These are phyloP conservation scores for Malus hybrid DNA, from an alignment of 331 rosid genomes.

Conservation along the genomic window DNA sequence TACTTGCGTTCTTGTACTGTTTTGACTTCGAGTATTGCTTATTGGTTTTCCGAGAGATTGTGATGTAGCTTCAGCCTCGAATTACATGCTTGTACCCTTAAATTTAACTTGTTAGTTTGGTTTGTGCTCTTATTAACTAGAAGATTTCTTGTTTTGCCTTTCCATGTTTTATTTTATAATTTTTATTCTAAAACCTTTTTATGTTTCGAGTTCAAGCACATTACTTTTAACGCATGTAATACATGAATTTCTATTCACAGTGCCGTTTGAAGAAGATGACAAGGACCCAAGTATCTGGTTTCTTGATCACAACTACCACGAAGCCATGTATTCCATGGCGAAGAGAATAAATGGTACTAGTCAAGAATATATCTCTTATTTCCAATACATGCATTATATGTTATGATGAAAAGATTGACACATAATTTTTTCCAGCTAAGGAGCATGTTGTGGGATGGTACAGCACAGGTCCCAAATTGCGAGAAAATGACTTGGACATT, in stretches of 20 bases:
- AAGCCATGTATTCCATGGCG: constrained; percentile 88
- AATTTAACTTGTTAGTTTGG: background rate
- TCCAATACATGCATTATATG: background rate
- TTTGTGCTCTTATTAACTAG: background rate
- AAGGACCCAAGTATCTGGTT: constrained; percentile 92
- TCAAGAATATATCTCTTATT: background rate
- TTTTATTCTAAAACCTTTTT: no score
- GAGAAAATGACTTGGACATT: constrained; percentile 83
- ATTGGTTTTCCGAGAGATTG: background rate
- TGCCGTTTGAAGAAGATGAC: constrained; percentile 94
- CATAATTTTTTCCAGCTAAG: constrained; percentile 39
- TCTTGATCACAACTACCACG: constrained; percentile 92
- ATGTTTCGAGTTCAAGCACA: background rate
- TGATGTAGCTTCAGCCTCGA: background rate
- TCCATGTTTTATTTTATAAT: background rate
- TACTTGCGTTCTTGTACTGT: background rate
- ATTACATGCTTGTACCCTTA: background rate
- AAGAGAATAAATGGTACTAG: constrained; percentile 80
- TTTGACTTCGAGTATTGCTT: background rate
- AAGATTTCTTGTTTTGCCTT: background rate
- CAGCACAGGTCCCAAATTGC: constrained; percentile 83
- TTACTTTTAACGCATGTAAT: background rate
- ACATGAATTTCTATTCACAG: constrained; percentile 23
- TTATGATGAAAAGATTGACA: background rate
- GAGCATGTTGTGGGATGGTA: constrained; percentile 96